Conservation (phyloP, 108 stramenopile genomes). For the Nitzschia putrida region DNA sequence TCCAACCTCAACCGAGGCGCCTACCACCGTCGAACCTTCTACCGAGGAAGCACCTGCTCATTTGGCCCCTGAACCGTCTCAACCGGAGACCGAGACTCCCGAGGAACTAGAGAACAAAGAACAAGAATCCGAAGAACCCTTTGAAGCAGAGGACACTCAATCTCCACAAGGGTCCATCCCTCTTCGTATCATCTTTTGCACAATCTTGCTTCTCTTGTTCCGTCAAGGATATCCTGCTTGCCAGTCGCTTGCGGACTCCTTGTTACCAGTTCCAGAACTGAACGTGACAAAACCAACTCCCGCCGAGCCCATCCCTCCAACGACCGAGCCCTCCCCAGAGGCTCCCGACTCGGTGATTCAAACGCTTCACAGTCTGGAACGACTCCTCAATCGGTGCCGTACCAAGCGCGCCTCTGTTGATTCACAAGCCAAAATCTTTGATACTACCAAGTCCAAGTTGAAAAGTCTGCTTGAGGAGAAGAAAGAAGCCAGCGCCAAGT, state of each 20-base stretch:
- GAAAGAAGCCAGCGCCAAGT: not conserved
- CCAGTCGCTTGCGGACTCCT: not conserved
- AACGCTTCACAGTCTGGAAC: constrained; percentile 7
- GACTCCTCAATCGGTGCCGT: not conserved
- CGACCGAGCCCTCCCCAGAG: not conserved
- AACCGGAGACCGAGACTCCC: not conserved
- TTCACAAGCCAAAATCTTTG: not conserved
- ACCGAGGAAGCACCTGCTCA: not conserved
- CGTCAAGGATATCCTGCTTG: not conserved
- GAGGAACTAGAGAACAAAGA: not conserved
- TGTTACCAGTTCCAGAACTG: constrained; percentile 8
- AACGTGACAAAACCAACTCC: not conserved
- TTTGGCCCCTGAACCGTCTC: not conserved
- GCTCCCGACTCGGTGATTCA: not conserved
- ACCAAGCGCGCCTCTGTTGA: not conserved
- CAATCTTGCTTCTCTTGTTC: not conserved
- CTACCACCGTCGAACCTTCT: not conserved
- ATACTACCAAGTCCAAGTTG: not conserved
- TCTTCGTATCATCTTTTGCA: not conserved
- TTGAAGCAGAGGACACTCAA: not conserved
- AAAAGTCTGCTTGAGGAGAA: constrained; percentile 6
- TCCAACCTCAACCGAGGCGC: not conserved
- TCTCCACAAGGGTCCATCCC: not conserved
- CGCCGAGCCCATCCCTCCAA: not conserved
- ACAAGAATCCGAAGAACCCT: too few relatives aligned